phyloP scores from a whole-genome alignment of 2,329 filamentous ascomycete species.

The Alternaria longipes region DNA sequence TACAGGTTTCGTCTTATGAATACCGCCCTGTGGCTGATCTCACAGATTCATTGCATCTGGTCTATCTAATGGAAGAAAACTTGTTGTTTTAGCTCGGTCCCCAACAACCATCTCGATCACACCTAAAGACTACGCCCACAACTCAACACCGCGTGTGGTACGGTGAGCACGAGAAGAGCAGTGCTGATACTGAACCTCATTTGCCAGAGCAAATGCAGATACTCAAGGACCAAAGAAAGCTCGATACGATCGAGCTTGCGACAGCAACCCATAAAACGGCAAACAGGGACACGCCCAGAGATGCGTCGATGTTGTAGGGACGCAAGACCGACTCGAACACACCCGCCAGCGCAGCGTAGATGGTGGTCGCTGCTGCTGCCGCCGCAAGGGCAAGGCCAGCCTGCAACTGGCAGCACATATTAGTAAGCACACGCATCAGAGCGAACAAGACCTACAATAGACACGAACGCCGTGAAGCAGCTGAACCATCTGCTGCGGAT shows the following conservation, averaged over 20 bases:
- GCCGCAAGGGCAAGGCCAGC: neutral
- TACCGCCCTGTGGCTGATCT: no score
- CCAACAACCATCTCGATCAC: no score
- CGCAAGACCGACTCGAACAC: slow-evolving; percentile 1
- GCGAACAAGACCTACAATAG: neutral
- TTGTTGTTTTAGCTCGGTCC: no score
- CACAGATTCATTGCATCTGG: no score
- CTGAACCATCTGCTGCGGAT: neutral
- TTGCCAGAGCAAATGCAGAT: neutral
- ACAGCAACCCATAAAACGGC: neutral
- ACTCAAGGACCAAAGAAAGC: slow-evolving; percentile 1
- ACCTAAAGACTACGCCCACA: neutral
- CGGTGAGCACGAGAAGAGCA: neutral
- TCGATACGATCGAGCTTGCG: neutral
- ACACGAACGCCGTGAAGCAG: neutral
- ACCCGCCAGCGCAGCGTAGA: neutral
- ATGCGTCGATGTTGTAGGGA: slow-evolving; percentile 1
- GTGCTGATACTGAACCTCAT: neutral
- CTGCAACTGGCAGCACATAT: neutral
- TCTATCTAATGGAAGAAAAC: no score
- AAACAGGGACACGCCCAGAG: neutral
- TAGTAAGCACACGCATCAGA: neutral
- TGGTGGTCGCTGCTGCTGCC: neutral
- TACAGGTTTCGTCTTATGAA: no score
- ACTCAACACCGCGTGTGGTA: neutral